These are phyloP conservation scores for Poa pratensis DNA, from an alignment of 176 grass and related monocot genomes.

Conservation along the genomic window DNA sequence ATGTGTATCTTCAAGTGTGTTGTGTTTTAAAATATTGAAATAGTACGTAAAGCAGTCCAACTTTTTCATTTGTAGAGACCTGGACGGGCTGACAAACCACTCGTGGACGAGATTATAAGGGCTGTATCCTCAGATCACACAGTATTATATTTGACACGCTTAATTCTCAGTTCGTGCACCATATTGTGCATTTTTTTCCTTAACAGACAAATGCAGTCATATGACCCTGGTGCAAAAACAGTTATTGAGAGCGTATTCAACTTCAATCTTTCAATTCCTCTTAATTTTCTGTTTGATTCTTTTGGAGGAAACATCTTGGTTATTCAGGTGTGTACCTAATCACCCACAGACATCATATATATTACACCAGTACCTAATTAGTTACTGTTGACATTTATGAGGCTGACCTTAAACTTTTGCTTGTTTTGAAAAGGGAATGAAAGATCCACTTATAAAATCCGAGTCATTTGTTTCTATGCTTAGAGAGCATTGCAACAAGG, in stretches of 20 bases:
- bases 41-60: neutral
- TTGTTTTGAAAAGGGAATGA: constrained; percentile 66
- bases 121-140: constrained; percentile 80
- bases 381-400: constrained; percentile 33
- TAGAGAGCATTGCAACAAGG: constrained; percentile 67
- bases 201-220: constrained; percentile 81
- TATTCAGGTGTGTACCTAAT: constrained; percentile 63
- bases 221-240: constrained; percentile 84
- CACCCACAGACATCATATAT: constrained; percentile 17
- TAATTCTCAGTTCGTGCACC: neutral
- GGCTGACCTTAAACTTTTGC: constrained; percentile 26
- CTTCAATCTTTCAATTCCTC: constrained; percentile 88
- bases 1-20: constrained; percentile 42
- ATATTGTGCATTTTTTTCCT: constrained; percentile 35
- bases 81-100: constrained; percentile 67
- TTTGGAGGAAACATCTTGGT: constrained; percentile 83
- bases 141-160: constrained; percentile 41
- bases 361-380: constrained; percentile 33
- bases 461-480: constrained; percentile 71
- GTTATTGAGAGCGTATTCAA: constrained; percentile 82
- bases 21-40: constrained; percentile 18
- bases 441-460: constrained; percentile 83
- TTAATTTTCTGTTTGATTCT: constrained; percentile 86
- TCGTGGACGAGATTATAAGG: constrained; percentile 75
- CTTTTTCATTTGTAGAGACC: constrained; percentile 64